phyloP scores from a whole-genome alignment of 2,329 filamentous ascomycete genomes.

The Alternaria sp. region DNA sequence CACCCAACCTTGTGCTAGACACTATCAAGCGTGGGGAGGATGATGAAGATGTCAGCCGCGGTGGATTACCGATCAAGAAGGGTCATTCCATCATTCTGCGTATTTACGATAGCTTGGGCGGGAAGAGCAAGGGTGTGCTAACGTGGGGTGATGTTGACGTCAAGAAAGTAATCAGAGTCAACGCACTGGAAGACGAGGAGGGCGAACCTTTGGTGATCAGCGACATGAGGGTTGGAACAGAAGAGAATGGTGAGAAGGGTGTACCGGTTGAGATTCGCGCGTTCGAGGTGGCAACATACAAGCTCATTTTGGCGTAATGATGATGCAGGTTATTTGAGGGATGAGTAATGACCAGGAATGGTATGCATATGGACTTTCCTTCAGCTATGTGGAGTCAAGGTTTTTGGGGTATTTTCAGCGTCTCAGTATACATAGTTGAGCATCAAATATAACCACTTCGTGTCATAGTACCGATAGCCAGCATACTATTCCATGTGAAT shows the following conservation, averaged over 20 bases:
- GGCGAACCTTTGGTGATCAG: slow-evolving; percentile 60
- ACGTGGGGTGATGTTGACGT: slow-evolving; percentile 72
- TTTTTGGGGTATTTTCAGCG: background rate
- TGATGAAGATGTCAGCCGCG: slow-evolving; percentile 62
- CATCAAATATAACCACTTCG: background rate
- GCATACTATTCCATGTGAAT: fast-evolving
- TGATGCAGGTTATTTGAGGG: background rate
- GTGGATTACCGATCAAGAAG: slow-evolving; percentile 67
- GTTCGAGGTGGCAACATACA: slow-evolving; percentile 87
- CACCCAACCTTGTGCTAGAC: slow-evolving; percentile 78
- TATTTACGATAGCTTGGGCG: slow-evolving; percentile 89
- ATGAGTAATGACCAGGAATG: background rate
- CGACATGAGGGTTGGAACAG: slow-evolving; percentile 56
- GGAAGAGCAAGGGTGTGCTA: slow-evolving; percentile 76
- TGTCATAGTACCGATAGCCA: background rate
- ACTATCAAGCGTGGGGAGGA: slow-evolving; percentile 84
- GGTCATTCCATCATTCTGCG: slow-evolving; percentile 84
- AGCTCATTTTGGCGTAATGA: slow-evolving; percentile 56
- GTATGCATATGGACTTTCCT: background rate
- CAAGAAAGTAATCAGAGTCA: slow-evolving; percentile 81
- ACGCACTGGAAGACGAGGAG: slow-evolving; percentile 90
- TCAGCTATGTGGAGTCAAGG: background rate
- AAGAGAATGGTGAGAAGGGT: slow-evolving; percentile 59
- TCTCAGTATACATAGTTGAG: background rate
- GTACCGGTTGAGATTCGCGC: slow-evolving; percentile 68